A percentile compares a stretch with the other conserved stretches of the same genome.
Conservation (phyloP, 2,329 filamentous ascomycete genomes). For the Nothophoma quercina region DNA sequence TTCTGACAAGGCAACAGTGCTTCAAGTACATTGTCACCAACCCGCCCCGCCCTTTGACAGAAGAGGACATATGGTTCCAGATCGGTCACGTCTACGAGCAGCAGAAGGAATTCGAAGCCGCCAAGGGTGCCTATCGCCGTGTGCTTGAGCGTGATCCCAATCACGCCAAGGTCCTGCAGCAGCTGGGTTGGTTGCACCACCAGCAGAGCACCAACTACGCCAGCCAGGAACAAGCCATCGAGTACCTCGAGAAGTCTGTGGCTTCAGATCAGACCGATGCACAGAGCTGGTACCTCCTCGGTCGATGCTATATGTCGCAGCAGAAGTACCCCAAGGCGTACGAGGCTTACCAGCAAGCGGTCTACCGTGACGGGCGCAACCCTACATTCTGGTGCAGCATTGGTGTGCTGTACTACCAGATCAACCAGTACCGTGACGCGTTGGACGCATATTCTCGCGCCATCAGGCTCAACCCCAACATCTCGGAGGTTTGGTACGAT, state of each 20-base stretch:
- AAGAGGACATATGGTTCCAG: slow-evolving; percentile 99
- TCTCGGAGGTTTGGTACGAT: slow-evolving; percentile 99
- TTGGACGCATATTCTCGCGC: slow-evolving; percentile 97
- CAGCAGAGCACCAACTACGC: slow-evolving; percentile 91
- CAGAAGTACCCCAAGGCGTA: slow-evolving; percentile 99
- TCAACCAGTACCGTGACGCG: slow-evolving; percentile 98
- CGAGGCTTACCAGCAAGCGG: slow-evolving; percentile 97
- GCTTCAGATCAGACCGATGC: slow-evolving; percentile 91
- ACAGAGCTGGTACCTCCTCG: slow-evolving; percentile 98
- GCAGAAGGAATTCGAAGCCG: slow-evolving; percentile 97
- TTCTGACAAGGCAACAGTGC: slow-evolving; percentile 67
- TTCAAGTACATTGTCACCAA: slow-evolving; percentile 98
- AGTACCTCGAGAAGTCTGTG: slow-evolving; percentile 97
- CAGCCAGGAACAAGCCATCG: slow-evolving; percentile 94
- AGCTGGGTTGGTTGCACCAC: slow-evolving; percentile 96
- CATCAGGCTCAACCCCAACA: slow-evolving; percentile 95
- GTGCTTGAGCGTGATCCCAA: slow-evolving; percentile 94
- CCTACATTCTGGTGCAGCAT: slow-evolving; percentile 99
- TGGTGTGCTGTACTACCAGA: slow-evolving; percentile 98
- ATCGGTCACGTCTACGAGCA: slow-evolving; percentile 99
- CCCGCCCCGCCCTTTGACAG: slow-evolving; percentile 88
- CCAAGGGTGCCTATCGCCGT: slow-evolving; percentile 89
- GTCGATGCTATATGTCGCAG: slow-evolving; percentile 98
- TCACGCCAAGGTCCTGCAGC: slow-evolving; percentile 97
- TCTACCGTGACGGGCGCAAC: slow-evolving; percentile 96